phyloP scores from a whole-genome alignment of 148 eudicot genomes.

The Rheum nobile region DNA sequence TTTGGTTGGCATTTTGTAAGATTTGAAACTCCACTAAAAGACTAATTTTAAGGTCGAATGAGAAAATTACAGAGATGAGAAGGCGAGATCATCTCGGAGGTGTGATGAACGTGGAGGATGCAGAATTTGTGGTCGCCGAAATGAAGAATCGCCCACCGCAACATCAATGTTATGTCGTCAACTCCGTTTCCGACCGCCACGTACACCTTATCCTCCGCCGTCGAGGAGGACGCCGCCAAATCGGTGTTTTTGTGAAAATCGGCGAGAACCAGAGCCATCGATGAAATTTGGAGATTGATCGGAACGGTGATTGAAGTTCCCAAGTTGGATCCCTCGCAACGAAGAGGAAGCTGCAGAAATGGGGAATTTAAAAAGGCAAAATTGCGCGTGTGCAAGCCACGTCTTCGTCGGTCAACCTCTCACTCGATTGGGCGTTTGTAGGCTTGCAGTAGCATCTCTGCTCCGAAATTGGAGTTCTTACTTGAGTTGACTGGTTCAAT shows the following conservation, averaged over 20 bases:
- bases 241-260: background rate
- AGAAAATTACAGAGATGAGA: background rate
- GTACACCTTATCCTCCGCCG: background rate
- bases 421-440: too few relatives aligned
- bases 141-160: background rate
- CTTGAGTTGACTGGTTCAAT: too few relatives aligned
- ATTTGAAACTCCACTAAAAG: too few relatives aligned
- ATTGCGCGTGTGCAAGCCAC: too few relatives aligned
- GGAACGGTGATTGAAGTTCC: background rate
- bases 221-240: background rate
- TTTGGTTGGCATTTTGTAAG: too few relatives aligned
- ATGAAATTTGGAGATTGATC: background rate
- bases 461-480: too few relatives aligned
- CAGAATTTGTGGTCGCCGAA: background rate
- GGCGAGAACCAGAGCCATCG: background rate
- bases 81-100: background rate
- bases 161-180: background rate
- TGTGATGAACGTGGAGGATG: conserved; percentile 2
- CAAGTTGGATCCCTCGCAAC: too few relatives aligned
- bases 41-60: background rate
- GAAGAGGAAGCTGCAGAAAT: too few relatives aligned
- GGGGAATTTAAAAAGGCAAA: too few relatives aligned
- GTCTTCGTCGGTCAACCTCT: too few relatives aligned
- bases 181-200: background rate
- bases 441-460: too few relatives aligned